phyloP scores from a whole-genome alignment of 768 basidiomycete genomes.

The Zangia roseola region DNA sequence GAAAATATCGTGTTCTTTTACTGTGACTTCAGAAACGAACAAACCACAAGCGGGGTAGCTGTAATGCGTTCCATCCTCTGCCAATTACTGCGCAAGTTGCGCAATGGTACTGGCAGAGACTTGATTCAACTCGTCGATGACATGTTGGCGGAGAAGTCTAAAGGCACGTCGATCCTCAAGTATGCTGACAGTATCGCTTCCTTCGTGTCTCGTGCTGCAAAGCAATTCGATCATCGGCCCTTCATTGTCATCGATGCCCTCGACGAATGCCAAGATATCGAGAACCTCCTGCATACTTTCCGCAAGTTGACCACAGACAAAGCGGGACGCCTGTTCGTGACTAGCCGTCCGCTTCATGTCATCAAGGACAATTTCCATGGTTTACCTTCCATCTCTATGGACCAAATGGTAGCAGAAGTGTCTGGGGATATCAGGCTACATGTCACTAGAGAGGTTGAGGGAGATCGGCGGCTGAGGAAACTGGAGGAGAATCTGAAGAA shows the following conservation, averaged over 20 bases:
- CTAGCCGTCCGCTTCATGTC: neutral
- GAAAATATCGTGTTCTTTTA: neutral
- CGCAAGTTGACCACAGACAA: neutral
- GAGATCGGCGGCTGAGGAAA: neutral
- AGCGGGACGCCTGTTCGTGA: neutral
- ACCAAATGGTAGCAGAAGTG: neutral
- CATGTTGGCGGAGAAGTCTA: neutral
- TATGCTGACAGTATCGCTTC: neutral
- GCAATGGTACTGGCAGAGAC: neutral
- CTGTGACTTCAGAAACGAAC: neutral
- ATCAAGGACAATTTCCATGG: neutral
- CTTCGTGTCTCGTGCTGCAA: neutral
- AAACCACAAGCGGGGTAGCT: neutral
- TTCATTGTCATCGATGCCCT: constrained; percentile 6
- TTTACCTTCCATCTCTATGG: neutral
- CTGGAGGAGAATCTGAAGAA: neutral
- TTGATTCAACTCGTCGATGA: neutral
- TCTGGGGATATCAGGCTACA: constrained; percentile 5
- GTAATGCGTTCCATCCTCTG: neutral
- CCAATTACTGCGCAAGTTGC: neutral
- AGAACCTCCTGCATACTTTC: neutral
- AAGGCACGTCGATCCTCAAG: neutral
- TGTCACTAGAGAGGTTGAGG: neutral
- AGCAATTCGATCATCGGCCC: neutral
- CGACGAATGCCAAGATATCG: constrained; percentile 4